Percentiles rank a stretch among this genome's conserved stretches.
Evolutionary conservation across 176 grass and related monocot species (phyloP).

Genomic region (Avena eriantha): DNA sequence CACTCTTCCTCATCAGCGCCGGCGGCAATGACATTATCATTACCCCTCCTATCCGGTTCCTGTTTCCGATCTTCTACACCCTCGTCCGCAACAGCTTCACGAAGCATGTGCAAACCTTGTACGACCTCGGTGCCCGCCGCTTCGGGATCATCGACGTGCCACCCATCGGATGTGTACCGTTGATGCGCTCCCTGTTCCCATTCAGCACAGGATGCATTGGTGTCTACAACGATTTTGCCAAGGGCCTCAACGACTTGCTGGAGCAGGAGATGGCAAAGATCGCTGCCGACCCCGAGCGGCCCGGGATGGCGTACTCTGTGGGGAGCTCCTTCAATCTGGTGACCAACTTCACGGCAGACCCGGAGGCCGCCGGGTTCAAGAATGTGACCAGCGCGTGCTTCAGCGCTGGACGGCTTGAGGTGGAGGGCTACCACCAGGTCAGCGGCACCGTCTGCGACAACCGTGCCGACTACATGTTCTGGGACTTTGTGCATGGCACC

Average conservation of each 20-base stretch:
- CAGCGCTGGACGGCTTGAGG: slow-evolving; percentile 46
- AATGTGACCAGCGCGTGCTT: slow-evolving; percentile 59
- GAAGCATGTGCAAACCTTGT: slow-evolving; percentile 34
- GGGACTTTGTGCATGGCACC: slow-evolving; percentile 62
- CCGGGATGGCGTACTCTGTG: slow-evolving; percentile 51
- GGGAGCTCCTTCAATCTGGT: slow-evolving; percentile 56
- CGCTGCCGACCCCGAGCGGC: background rate
- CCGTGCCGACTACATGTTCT: slow-evolving; percentile 46
- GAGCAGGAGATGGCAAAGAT: slow-evolving; percentile 22
- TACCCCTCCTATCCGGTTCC: slow-evolving; percentile 32
- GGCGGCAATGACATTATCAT: slow-evolving; percentile 66
- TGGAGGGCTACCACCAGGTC: slow-evolving; percentile 38
- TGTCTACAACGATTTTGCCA: slow-evolving; percentile 42
- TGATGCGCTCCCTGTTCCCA: slow-evolving; percentile 16
- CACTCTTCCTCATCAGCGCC: slow-evolving; percentile 61
- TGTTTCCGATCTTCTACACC: slow-evolving; percentile 40
- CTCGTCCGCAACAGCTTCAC: slow-evolving; percentile 52
- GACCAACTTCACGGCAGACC: slow-evolving; percentile 34
- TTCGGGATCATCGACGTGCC: slow-evolving; percentile 61
- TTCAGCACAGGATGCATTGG: background rate
- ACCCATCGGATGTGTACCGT: slow-evolving; percentile 64
- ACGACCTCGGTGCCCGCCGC: slow-evolving; percentile 44
- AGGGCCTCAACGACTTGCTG: slow-evolving; percentile 52
- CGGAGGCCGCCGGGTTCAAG: slow-evolving; percentile 34
- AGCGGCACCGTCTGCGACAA: slow-evolving; percentile 50